These are phyloP conservation scores for Knufia petricola DNA, from an alignment of 2,329 filamentous ascomycete genomes.

Conservation along the genomic window DNA sequence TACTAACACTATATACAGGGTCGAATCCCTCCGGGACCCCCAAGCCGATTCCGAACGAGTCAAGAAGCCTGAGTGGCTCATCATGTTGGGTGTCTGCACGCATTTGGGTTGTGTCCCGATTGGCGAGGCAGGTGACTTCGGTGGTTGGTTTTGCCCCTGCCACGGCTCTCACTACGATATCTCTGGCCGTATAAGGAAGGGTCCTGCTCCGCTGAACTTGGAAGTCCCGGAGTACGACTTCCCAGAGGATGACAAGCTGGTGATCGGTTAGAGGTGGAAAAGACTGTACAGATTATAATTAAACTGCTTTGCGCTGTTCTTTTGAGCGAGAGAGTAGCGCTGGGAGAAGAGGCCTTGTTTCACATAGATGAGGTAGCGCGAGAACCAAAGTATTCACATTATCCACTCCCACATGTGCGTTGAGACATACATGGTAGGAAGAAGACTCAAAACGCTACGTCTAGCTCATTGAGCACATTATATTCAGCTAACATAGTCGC, in stretches of 20 bases:
- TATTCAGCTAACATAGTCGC: too few relatives aligned
- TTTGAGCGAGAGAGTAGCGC: too few relatives aligned
- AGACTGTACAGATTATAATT: conserved; percentile 7
- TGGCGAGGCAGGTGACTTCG: conserved; percentile 93
- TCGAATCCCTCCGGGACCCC: conserved; percentile 78
- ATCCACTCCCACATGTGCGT: too few relatives aligned
- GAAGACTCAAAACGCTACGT: too few relatives aligned
- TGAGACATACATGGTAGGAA: too few relatives aligned
- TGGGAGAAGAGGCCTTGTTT: neutral
- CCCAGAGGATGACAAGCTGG: conserved; percentile 73
- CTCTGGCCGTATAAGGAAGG: conserved; percentile 94
- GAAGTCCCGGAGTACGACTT: conserved; percentile 91
- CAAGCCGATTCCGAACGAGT: conserved; percentile 86
- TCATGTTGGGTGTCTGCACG: conserved; percentile 99
- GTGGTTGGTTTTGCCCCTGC: conserved; percentile 99
- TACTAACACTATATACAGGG: conserved; percentile 23
- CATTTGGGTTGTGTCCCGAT: conserved; percentile 99
- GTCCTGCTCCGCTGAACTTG: conserved; percentile 92
- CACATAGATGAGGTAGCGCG: neutral
- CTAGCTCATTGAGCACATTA: too few relatives aligned
- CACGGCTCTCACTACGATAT: conserved; percentile 99
- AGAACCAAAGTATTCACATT: neutral
- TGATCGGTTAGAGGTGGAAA: conserved; percentile 69
- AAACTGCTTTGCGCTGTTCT: conserved; percentile 12
- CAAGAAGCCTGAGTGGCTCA: conserved; percentile 95